phyloP scores from a whole-genome alignment of 352 stramenopile species.

The Phytophthora brassicae region DNA sequence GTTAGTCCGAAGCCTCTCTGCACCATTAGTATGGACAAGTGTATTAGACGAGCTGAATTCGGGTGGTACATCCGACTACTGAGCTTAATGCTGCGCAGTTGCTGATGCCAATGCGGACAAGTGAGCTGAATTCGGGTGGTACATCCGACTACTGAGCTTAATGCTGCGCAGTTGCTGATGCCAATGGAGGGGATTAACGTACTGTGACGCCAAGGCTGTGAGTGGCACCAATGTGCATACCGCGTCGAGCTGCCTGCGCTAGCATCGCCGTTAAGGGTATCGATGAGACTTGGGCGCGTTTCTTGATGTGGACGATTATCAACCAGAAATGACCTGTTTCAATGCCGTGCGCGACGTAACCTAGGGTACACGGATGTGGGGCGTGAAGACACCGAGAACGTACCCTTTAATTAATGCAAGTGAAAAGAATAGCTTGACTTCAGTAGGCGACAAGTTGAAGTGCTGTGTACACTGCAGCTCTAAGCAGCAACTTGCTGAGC shows the following conservation, averaged over 20 bases:
- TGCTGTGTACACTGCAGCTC: neutral
- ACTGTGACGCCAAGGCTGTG: constrained; percentile 26
- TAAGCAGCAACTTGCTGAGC: too few species aligned
- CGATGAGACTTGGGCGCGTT: constrained; percentile 10
- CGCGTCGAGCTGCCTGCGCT: constrained; percentile 40
- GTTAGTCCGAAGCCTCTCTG: constrained; percentile 27
- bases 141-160: neutral
- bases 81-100: neutral
- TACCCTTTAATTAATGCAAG: constrained; percentile 12
- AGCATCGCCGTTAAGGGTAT: constrained; percentile 36
- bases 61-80: constrained; percentile 7
- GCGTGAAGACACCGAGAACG: neutral
- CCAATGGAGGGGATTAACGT: constrained; percentile 4
- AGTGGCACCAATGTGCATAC: constrained; percentile 14
- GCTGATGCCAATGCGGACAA: constrained; percentile 4
- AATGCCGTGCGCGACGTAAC: constrained; percentile 43
- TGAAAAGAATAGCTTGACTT: neutral
- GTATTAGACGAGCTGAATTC: constrained; percentile 17
- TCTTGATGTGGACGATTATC: constrained; percentile 27
- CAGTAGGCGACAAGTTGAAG: constrained; percentile 5
- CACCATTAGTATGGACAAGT: constrained; percentile 8
- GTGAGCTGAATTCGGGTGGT: constrained; percentile 19
- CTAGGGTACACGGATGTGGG: constrained; percentile 3
- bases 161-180: neutral
- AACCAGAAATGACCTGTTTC: constrained; percentile 32